Evolutionary conservation across 2,329 filamentous ascomycete genomes (phyloP).

Genomic region (Ilyonectria destructans): DNA sequence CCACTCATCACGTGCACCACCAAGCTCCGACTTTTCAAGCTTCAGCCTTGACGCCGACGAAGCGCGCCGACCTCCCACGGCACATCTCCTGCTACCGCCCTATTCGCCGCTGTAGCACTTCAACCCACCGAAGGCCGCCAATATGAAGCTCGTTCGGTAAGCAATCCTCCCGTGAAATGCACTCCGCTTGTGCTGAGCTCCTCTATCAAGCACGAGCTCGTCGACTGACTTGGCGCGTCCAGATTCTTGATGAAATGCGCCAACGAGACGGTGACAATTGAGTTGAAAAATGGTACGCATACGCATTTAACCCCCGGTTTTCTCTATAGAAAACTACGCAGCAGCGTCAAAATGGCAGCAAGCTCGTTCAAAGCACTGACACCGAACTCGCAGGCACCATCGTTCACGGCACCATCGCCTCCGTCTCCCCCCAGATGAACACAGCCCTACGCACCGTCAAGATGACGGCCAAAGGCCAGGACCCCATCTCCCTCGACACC

Average conservation of each 20-base stretch:
- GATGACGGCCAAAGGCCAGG: constrained; percentile 92
- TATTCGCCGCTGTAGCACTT: constrained; percentile 27
- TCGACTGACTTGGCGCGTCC: constrained; percentile 50
- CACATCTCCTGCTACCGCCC: constrained; percentile 16
- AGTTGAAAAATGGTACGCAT: constrained; percentile 92
- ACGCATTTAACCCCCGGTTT: constrained; percentile 36
- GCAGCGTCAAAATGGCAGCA: background rate
- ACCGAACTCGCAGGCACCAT: constrained; percentile 80
- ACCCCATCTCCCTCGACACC: constrained; percentile 89
- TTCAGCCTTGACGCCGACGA: constrained; percentile 50
- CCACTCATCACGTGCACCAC: constrained; percentile 42
- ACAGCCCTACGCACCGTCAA: constrained; percentile 95
- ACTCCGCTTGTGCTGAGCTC: constrained; percentile 43
- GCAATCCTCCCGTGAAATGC: constrained; percentile 49
- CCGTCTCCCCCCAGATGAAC: constrained; percentile 99
- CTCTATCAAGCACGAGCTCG: constrained; percentile 38
- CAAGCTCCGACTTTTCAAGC: constrained; percentile 47
- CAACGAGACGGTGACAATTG: constrained; percentile 98
- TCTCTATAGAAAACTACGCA: background rate
- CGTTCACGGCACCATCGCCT: constrained; percentile 95
- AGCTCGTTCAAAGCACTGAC: constrained; percentile 29
- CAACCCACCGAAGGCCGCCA: constrained; percentile 57
- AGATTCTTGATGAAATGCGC: constrained; percentile 99
- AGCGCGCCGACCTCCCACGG: constrained; percentile 38
- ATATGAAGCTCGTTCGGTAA: constrained; percentile 98